These are phyloP conservation scores for Vitis cinerea DNA, from an alignment of 164 flowering plant genomes.

Conservation along the genomic window DNA sequence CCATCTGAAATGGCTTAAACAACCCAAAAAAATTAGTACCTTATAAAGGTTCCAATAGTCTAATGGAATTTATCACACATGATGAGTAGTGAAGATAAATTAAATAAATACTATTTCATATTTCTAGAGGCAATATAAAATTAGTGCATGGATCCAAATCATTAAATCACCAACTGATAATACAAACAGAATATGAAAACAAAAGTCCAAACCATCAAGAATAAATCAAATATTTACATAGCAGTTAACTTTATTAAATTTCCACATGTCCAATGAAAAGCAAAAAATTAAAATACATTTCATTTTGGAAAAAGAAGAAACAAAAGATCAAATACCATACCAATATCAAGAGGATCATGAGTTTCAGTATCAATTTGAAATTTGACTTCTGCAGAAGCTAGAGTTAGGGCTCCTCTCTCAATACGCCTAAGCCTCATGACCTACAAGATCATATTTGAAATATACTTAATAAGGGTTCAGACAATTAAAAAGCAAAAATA, in stretches of 20 bases:
- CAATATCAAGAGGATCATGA: slow-evolving; percentile 99
- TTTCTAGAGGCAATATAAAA: neutral
- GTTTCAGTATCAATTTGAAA: slow-evolving; percentile 99
- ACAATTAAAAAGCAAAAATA: slow-evolving; percentile 5
- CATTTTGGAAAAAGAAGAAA: neutral
- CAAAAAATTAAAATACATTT: neutral
- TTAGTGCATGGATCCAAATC: neutral
- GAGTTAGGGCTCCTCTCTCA: slow-evolving; percentile 96
- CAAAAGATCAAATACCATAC: slow-evolving; percentile 35
- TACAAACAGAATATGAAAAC: too few species aligned
- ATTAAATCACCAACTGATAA: neutral
- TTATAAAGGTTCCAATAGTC: neutral
- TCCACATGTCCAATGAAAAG: too few species aligned
- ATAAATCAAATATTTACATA: neutral
- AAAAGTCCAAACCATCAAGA: neutral
- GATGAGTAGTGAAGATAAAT: neutral
- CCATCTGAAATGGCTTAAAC: neutral
- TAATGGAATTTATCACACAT: neutral
- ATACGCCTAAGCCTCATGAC: slow-evolving; percentile 92
- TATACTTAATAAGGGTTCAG: slow-evolving; percentile 1
- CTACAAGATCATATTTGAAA: slow-evolving; percentile 36
- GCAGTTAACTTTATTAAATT: too few species aligned
- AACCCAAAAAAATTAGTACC: neutral
- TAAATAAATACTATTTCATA: neutral
- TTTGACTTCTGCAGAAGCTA: slow-evolving; percentile 99